phyloP scores from a whole-genome alignment of 345 rosid genomes.

The Salix purpurea region DNA sequence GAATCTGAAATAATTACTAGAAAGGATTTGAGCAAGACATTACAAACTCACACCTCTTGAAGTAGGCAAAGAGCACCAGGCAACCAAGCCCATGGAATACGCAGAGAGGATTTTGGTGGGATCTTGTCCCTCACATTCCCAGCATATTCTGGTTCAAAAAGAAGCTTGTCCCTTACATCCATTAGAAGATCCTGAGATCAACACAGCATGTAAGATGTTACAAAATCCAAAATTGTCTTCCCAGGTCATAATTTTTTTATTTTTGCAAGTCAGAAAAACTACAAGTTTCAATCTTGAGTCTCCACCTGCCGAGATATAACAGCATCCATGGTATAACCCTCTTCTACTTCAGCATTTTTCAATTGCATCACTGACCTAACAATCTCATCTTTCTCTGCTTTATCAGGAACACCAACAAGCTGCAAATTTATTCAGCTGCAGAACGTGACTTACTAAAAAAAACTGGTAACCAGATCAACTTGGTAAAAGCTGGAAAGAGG shows the following conservation, averaged over 20 bases:
- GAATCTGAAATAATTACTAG: not conserved
- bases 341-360: slow-evolving; percentile 74
- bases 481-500: not conserved
- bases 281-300: slow-evolving; percentile 7
- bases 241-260: not conserved
- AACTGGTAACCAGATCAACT: not conserved
- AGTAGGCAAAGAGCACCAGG: slow-evolving; percentile 92
- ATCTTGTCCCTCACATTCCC: slow-evolving; percentile 69
- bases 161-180: slow-evolving; percentile 93
- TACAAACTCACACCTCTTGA: slow-evolving; percentile 63
- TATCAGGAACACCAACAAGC: slow-evolving; percentile 68
- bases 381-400: slow-evolving; percentile 91
- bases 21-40: not conserved
- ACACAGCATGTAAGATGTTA: not conserved
- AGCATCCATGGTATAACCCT: slow-evolving; percentile 80
- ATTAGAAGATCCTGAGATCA: slow-evolving; percentile 67
- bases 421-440: slow-evolving; percentile 29
- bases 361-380: slow-evolving; percentile 74
- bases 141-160: slow-evolving; percentile 92
- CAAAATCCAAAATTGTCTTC: not conserved
- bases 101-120: slow-evolving; percentile 69
- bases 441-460: not conserved
- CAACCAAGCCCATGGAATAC: slow-evolving; percentile 81
- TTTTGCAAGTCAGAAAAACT: not conserved
- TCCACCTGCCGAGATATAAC: slow-evolving; percentile 71